Base-by-base conservation (phyloP, 2,329 filamentous ascomycete genomes). In the Xylaria sp. region DNA sequence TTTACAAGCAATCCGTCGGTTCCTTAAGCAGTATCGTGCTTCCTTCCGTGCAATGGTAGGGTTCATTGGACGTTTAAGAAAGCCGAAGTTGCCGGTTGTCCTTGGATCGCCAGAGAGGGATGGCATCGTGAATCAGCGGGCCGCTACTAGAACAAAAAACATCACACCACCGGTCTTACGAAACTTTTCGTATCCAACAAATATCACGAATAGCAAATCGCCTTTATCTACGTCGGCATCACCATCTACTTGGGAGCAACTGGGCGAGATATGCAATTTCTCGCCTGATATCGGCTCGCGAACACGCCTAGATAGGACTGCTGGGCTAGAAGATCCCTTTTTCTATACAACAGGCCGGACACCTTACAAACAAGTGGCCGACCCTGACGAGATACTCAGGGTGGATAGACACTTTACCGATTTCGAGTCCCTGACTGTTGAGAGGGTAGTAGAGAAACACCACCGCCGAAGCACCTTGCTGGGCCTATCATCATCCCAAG, bases 111-210 rank as follows among this genome's bases (percentile, higher is more conserved):
- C 72, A 17, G 51, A 65, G 20, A 68, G 69, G 31, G 71, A 75
- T 63, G 64, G 63, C 15, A 42, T 46, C 20, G 26, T 63, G 64
- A 56, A 68, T 31, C 61, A 62, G 20, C 73, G 70, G 46, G 46
- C 58, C 31, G 59, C 67, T 7, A 63, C 58, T 42, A 65, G 63
- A 33, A 65, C 71, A 28, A 74, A 59, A 53, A 54, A 54, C 13
- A 53, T 46, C 17, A 65, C 65, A 20, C 69, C 71, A 17, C 74
- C 74, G 42, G 68, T 75, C 4, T 38, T 74, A 36, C 71, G 77
- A 54, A 79, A 79, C 40, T 79, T 78, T 67, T 78, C 77, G 26
- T 79, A 79, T 62, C 77, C 77, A 20, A 76, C 68, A 15, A 73
- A 70, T 51, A 59, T 78, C 28, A 62, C 69, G 17, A 70, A 48